A percentile compares a stretch with the other conserved stretches of the same genome.
phyloP scores from a whole-genome alignment of 1,284 basidiomycete genomes.

The Afroboletus lepidellus region DNA sequence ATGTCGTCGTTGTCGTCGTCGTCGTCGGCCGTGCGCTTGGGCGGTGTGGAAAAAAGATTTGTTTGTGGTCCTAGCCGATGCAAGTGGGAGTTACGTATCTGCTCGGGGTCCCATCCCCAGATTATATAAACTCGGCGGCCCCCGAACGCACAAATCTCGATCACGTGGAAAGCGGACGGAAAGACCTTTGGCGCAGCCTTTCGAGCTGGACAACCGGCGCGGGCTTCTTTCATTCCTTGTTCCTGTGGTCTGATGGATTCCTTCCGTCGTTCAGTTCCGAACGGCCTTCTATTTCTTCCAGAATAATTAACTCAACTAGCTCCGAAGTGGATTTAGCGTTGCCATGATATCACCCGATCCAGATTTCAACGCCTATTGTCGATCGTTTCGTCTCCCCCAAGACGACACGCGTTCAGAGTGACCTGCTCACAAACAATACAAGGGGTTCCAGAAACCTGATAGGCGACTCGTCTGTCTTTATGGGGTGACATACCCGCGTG shows the following conservation, averaged over 20 bases:
- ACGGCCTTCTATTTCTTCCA: background rate
- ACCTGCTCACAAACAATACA: background rate
- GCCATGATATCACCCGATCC: slow-evolving; percentile 1
- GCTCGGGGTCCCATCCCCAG: slow-evolving; percentile 19
- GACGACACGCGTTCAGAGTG: background rate
- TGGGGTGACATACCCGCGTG: background rate
- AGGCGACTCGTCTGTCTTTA: background rate
- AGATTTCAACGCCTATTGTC: background rate
- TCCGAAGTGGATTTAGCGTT: background rate
- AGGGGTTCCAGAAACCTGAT: background rate
- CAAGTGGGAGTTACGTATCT: slow-evolving; percentile 21
- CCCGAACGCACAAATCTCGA: slow-evolving; percentile 7
- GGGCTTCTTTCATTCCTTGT: background rate
- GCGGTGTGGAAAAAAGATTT: slow-evolving; percentile 20
- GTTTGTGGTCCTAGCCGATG: slow-evolving; percentile 18
- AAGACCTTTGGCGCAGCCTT: background rate
- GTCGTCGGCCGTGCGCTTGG: background rate
- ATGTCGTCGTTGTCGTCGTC: slow-evolving; percentile 9
- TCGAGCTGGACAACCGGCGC: background rate
- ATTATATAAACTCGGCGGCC: slow-evolving; percentile 22
- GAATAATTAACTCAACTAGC: background rate
- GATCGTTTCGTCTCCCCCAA: background rate
- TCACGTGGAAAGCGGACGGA: slow-evolving; percentile 13
- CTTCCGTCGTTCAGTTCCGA: background rate
- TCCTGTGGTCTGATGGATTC: background rate